Percentiles rank a stretch among this genome's conserved stretches.
phyloP scores from a whole-genome alignment of 305 asterid genomes.

The Solanum chacoense region DNA sequence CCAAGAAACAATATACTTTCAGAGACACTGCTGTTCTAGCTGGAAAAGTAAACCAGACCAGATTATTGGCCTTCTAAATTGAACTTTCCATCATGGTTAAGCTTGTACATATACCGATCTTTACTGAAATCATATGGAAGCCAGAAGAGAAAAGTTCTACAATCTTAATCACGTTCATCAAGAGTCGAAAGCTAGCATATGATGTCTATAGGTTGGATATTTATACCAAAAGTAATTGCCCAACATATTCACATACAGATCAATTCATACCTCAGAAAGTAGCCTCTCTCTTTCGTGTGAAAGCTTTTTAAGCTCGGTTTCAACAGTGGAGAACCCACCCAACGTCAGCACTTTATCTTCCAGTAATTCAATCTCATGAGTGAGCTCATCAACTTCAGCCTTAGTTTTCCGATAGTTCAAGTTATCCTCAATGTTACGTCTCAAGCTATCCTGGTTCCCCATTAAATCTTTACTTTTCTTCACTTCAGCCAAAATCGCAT shows the following conservation, averaged over 20 bases:
- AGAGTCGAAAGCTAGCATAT: neutral
- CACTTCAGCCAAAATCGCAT: constrained; percentile 43
- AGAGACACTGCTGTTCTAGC: neutral
- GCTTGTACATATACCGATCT: neutral
- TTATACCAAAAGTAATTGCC: neutral
- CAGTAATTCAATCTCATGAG: constrained; percentile 64
- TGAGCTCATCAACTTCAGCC: constrained; percentile 55
- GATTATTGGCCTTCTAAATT: neutral
- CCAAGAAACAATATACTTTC: neutral
- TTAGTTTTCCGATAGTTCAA: constrained; percentile 65
- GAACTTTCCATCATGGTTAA: neutral
- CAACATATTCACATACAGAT: neutral
- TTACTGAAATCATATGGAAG: neutral
- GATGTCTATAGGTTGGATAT: neutral
- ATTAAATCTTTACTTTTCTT: constrained; percentile 41
- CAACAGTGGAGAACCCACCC: constrained; percentile 61
- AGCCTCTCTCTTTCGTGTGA: constrained; percentile 76
- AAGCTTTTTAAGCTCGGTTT: constrained; percentile 50
- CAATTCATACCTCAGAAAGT: constrained; percentile 65
- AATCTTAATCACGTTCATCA: neutral
- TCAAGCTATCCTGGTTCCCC: constrained; percentile 45
- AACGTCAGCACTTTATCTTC: constrained; percentile 47
- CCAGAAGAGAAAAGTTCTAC: neutral
- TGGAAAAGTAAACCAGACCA: neutral
- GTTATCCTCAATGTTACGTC: constrained; percentile 72